Base-by-base conservation (phyloP, 1,139 yeast species). In the Geotrichum klebahnii region DNA sequence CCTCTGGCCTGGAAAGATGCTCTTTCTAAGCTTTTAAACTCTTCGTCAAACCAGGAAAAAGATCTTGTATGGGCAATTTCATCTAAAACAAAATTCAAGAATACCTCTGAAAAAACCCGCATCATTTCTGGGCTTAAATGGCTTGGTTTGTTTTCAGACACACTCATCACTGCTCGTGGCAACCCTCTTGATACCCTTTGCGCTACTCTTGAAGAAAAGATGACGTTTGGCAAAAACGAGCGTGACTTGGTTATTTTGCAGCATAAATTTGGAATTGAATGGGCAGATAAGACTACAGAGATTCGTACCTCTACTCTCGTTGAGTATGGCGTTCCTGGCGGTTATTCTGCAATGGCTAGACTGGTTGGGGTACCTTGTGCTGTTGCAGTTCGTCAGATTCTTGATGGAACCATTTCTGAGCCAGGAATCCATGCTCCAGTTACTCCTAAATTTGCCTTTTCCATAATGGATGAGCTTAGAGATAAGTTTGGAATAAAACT, bases 351-450 rank as follows among this genome's bases (percentile, higher is more conserved):
- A 45, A 92, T 92, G 98, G 98, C 98, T 60, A 90, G 90, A 69
- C 79, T 88, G 60, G 98, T 92, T 53, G 98, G 98, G 75, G 92
- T 89, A 59, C 98, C 98, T 60, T 92, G 96, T 73, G 97, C 97
- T 53, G 95, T 92, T 68, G 98, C 97, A 36, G 78, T 84, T 56
- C 81, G 82, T 73, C 85, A 86, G 72, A 85, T 92, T 59, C 78
- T 92, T 64, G 79, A 84, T 60, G 96, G 96, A 57, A 80, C 83
- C 57, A 84, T 88, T 66, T 75, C 77, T 63, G 76, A 76, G 56
- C 84, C 87, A 46, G 98, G 98, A 61, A 78, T 92, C 66, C 78
- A 84, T 62, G 97, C 97, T 51, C 98, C 98, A 65, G 85, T 87
- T 79, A 75, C 88, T 57, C 84, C 95, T 57, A 92, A 87, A 67